Conservation (phyloP, 805 yeast genomes). For the Hermanozyma aechmeae region DNA sequence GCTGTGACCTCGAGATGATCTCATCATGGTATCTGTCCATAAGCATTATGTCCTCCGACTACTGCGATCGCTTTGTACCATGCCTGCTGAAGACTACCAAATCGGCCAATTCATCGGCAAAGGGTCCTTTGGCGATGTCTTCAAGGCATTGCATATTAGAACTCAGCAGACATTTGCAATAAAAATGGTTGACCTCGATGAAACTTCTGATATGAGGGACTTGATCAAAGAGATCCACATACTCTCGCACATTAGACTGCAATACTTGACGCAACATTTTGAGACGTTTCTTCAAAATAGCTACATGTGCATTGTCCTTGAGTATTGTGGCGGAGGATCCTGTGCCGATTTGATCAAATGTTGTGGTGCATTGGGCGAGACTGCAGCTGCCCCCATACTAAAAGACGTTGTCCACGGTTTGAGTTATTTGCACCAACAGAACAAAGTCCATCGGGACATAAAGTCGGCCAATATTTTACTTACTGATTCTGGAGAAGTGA, state of each 20-base stretch:
- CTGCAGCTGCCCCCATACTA: slow-evolving; percentile 39
- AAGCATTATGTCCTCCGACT: too few species aligned
- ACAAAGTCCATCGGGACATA: slow-evolving; percentile 80
- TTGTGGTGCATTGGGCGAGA: slow-evolving; percentile 48
- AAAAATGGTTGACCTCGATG: slow-evolving; percentile 79
- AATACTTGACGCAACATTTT: slow-evolving; percentile 51
- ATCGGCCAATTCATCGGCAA: slow-evolving; percentile 54
- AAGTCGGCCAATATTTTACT: slow-evolving; percentile 83
- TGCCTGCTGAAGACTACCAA: neutral
- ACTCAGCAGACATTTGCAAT: slow-evolving; percentile 57
- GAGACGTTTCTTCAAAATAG: slow-evolving; percentile 58
- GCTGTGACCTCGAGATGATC: too few species aligned
- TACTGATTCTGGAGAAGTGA: slow-evolving; percentile 59
- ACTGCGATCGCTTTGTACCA: too few species aligned
- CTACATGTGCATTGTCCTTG: slow-evolving; percentile 86
- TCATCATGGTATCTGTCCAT: too few species aligned
- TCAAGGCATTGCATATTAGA: slow-evolving; percentile 35
- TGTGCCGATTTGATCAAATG: slow-evolving; percentile 64
- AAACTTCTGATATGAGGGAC: slow-evolving; percentile 64
- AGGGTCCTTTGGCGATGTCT: slow-evolving; percentile 87
- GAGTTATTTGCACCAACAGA: slow-evolving; percentile 63
- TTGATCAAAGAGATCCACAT: slow-evolving; percentile 73
- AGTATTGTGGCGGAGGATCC: slow-evolving; percentile 92
- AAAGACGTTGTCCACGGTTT: slow-evolving; percentile 63
- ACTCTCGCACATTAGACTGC: slow-evolving; percentile 34